Evolutionary conservation across 2,329 filamentous ascomycete species (phyloP), one percentile per base, ranked within the genome.

Genomic region (Pseudocercospora cruenta): DNA sequence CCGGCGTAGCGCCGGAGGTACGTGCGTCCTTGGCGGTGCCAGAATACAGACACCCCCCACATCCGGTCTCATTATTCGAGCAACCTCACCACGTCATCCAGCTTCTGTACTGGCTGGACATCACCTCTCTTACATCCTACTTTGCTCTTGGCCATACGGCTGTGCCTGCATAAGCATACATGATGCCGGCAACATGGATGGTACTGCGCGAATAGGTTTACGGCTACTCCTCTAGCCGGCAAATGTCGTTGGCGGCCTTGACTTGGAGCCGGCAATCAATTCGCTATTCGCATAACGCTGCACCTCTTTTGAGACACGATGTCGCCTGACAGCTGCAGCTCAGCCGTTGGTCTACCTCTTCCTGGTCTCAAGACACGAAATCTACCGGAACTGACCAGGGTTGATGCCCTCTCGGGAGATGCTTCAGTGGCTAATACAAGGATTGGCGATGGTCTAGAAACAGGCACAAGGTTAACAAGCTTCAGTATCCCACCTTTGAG

Each of bases 381-480:
- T n/a, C 6, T 55, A 14, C 55, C 55, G 55, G 55, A 24, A 4
- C 19, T 43, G 16, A 58, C 55, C 55, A 58, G 55, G 55, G 24
- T 21, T 26, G n/a, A 43, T 58, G 19, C 9, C 55, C 26, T n/a
- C 55, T 58, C 28, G 55, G 55, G 55, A 39, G 55, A 39, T 39
- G 55, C n/a, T 19, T 22, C 31, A 58, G 21, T 39, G 21, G 55
- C 31, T 58, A 43, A 58, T 39, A 43, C 55, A 22, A 58, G 55
- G 55, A 33, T 36, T 21, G 55, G 10, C 19, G 33, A 9, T 16
- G 55, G 55, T 36, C 55, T 58, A 16, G 55, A 22, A 43, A 58
- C 55, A 58, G 55, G 55, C 31, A 58, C 55, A 58, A 43, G 31
- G 55, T 10, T 39, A 58, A 58, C 31, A 58, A 36, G 31, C 28